Base-by-base conservation (phyloP, 164 flowering plant species). In the Brasenia schreberi region DNA sequence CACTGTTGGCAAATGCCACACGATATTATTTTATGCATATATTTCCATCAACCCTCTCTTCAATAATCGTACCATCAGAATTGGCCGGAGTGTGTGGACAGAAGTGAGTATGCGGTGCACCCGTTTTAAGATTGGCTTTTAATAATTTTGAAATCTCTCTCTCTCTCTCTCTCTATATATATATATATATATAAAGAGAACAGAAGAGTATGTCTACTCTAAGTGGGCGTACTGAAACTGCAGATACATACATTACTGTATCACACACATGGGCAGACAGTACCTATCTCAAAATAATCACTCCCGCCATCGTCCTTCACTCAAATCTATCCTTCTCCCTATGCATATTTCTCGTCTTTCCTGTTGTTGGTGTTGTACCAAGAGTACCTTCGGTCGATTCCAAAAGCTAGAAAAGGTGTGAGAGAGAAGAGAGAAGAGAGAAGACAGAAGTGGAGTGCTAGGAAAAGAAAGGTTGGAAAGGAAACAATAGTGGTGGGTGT, bases 71-170 rank as follows among this genome's bases (percentile, higher is more conserved):
- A 18, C 27, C 63, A 61, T 23, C 63, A 61, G 63, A 61, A 61
- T 5, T 18, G 63, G 63, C 63, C 27, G 63, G 63, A 18, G 63
- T 18, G 63, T 61, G 63, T 23, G 63, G 63, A 61, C 63, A 61
- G 5, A 4, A 61, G n/a, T 18, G 7, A 61, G n/a, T 12, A 61
- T 12, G 33, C 63, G 27, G 63, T 61, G 18, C 63, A 11, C 63
- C 16, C 56, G 10, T 9, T 49, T 9, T 49, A 9, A 49, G 10
- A 49, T 49, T 49, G 56, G 12, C 56, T 9, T 49, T 49, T 14
- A 49, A 2, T 5, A 49, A 9, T 14, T 49, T 49, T 49, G 16
- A 49, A 49, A 9, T 9, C 2, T 49, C 16, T 49, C 56, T 9
- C 16, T 14, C 56, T 49, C 56, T 49, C 56, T 49, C 56, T 49